Base-by-base conservation (phyloP, 1,284 basidiomycete species). In the Sporisorium exsertum region DNA sequence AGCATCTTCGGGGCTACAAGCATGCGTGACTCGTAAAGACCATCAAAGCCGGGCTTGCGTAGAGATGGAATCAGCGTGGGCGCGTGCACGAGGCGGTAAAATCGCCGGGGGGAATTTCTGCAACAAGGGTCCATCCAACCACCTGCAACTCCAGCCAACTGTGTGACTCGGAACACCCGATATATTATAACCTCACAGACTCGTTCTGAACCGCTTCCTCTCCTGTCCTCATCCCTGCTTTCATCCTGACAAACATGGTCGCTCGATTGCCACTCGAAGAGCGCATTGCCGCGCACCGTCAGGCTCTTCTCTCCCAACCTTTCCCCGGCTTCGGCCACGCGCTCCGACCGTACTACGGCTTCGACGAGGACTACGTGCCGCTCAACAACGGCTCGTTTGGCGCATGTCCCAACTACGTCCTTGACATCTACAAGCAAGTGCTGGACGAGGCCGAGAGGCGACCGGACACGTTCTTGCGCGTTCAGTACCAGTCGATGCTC, bases 331-430 rank as follows among this genome's bases (percentile, higher is more conserved):
- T 72, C 46, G 74, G 74, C 0, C 69, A 65, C 42, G 63, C 65
- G 1, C 56, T 72, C 18, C 61, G 51, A 46, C 51, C 58, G 0
- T 65, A 35, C 63, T 77, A 69, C 59, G 69, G 64, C 0, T 77
- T 77, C 59, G 74, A 72, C 43, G 40, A 45, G 5, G 6, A 37
- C 46, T 77, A 77, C 50, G 63, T 72, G 13, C 50, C 64, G 2
- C 60, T 77, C 33, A 77, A 77, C 74, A 72, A 72, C 33, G 74
- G 74, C 40, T 72, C 70, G 1, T 77, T 72, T 20, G 74, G 74
- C 8, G 59, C 66, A 3, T 77, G 74, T 20, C 74, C 74, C n/a
- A 72, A 64, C 46, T 57, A 72, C 46, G 74, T 77, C 2, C 51
- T 77, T 7, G 49, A 50, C 18, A 32, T 59, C 53, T 61, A 52